Evolutionary conservation across 176 grass and related monocot species (phyloP), one percentile per base, ranked within the genome.

Genomic region (Zoysia japonica): DNA sequence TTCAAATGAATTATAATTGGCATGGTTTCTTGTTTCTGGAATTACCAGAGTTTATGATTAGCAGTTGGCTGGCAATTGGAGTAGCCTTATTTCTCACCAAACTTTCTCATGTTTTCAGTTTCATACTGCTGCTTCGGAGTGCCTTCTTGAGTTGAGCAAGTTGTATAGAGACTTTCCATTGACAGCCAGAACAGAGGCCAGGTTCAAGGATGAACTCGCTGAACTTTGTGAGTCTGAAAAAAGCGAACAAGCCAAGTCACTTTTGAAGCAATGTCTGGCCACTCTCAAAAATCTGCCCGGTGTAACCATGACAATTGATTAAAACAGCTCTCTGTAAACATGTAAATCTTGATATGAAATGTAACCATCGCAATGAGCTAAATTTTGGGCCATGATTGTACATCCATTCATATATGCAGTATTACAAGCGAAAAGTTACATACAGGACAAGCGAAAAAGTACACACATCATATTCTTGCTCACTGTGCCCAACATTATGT

Each of bases 71-170:
- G 28, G 6, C 59, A 28, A 28, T 16, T 50, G 55, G 43, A 45
- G 49, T 68, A 17, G 20, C 71, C 50, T 79, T 82, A 11, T 20
- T 65, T 51, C 75, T 84, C 41, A 80, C 7, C 46, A 54, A 54
- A 20, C 57, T 36, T 14, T 72, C 44, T 88, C 78, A 0, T 61
- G 20, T 61, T 80, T 16, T 61, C 86, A 98, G 95, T 90, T 98
- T 57, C 95, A 94, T 69, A 85, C 81, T 71, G 80, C 89, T 85
- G 92, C 89, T 76, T 90, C 95, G 11, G 95, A 92, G 77, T 94
- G 95, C 64, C 78, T 98, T 62, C 76, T 98, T 70, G 89, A 90
- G 67, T 69, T 98, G 81, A 90, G 57, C 71, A 92, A 92, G 80
- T 55, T 98, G 59, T 94, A 94, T 28, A 89, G 83, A 83, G 90